A percentile compares a stretch with the other conserved stretches of the same genome.
phyloP scores from a whole-genome alignment of 73 alveolate species.

The Tetrahymena elliotti region DNA sequence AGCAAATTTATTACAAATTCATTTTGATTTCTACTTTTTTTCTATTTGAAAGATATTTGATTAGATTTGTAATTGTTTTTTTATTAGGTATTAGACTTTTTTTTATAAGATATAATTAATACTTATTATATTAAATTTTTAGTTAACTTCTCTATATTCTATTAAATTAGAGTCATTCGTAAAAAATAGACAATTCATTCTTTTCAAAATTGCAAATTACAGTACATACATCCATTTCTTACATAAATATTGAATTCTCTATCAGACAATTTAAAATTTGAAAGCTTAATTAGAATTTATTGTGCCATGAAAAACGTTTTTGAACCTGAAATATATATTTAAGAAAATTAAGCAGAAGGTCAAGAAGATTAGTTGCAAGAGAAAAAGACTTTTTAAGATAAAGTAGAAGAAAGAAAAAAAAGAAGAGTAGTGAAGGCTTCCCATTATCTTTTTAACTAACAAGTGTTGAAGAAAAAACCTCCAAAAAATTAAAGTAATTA shows the following conservation, averaged over 20 bases:
- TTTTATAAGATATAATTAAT: no score
- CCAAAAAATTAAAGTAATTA: neutral
- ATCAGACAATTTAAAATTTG: neutral
- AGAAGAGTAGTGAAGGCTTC: neutral
- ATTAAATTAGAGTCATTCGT: neutral
- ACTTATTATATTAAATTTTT: neutral
- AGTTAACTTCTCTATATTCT: neutral
- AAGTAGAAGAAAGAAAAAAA: neutral
- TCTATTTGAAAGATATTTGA: neutral
- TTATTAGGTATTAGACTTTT: neutral
- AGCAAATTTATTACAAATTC: neutral
- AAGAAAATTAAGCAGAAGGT: neutral
- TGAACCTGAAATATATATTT: neutral
- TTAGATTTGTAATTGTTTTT: no score
- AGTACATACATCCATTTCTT: neutral
- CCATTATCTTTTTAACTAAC: neutral
- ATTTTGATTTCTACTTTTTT: neutral
- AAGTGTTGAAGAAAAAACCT: neutral
- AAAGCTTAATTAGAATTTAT: neutral
- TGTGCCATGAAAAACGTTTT: neutral
- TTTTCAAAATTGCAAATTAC: neutral
- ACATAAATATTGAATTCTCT: neutral
- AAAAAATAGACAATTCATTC: neutral
- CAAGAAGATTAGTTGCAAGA: neutral
- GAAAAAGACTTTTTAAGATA: neutral